Evolutionary conservation across 1,284 basidiomycete species (phyloP).

Genomic region (Paramarasmius palmivorus): DNA sequence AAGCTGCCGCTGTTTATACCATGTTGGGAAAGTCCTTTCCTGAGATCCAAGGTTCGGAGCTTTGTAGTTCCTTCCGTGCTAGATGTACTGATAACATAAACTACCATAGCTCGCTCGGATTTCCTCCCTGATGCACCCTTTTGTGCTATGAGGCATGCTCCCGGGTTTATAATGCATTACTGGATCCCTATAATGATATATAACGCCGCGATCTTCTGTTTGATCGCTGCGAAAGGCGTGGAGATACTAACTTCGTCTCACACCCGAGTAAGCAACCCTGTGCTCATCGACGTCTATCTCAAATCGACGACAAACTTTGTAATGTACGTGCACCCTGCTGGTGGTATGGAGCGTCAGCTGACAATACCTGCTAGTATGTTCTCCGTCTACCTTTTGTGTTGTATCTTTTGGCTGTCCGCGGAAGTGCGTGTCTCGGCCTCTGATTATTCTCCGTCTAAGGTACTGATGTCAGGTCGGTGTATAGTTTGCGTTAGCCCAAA

Average conservation of each 20-base stretch:
- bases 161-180: slow-evolving; percentile 6
- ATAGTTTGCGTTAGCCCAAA: slow-evolving; percentile 1
- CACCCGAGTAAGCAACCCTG: neutral
- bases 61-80: neutral
- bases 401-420: neutral
- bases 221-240: slow-evolving; percentile 8
- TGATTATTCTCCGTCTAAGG: neutral
- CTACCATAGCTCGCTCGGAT: neutral
- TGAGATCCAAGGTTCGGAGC: neutral
- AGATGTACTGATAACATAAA: neutral
- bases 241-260: slow-evolving; percentile 1
- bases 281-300: neutral
- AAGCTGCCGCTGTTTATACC: slow-evolving; percentile 1
- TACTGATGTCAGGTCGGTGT: neutral
- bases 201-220: slow-evolving; percentile 1
- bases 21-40: slow-evolving; percentile 4
- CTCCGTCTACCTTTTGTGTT: neutral
- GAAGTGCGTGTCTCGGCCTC: neutral
- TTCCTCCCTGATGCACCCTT: neutral
- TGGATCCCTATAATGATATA: slow-evolving; percentile 11
- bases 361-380: neutral
- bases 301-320: slow-evolving; percentile 2
- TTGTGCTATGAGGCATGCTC: neutral
- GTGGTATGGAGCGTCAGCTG: neutral
- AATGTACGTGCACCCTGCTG: neutral